Base-by-base conservation (phyloP, 768 basidiomycete genomes). In the Leccinum longicurvipes region DNA sequence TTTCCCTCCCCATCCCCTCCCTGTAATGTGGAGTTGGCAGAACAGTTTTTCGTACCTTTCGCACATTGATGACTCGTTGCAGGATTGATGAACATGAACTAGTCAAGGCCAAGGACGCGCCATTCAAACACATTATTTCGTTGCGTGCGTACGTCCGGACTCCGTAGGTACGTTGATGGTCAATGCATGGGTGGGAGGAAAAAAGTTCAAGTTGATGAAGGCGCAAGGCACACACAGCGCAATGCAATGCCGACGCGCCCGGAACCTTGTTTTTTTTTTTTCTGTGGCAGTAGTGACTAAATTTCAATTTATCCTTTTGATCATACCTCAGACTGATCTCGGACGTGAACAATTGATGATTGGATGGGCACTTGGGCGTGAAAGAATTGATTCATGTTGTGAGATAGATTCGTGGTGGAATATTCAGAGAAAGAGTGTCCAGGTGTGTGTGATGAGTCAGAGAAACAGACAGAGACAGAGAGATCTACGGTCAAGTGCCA, bases 221-320 rank as follows among this genome's bases (percentile, higher is more conserved):
- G 19, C 19, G 39, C 39, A 41, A 41, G 39, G 39, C 39, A 41
- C 39, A 32, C 31, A n/a, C 36, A n/a, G 19, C 2, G 5, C 39
- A 11, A 41, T 19, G 19, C 39, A 41, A 67, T 63, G 41, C 62
- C 66, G 66, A 57, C 48, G 14, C 42, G 44, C 50, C 53, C 66
- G 68, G 66, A 67, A 67, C 66, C 68, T 70, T 69, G 66, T 62
- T 67, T 60, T 45, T 32, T 19, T 51, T 28, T 15, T 47, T 14
- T 41, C 19, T 19, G 10, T 19, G 10, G 36, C 39, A 19, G 10
- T n/a, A 14, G 32, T 32, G 32, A 32, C 39, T 41, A 12, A 41
- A 19, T 6, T 19, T 31, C 14, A 31, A 31, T 12, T 1, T 31
- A 19, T 41, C 19, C 19, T 19, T 19, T 41, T 19, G 6, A 36